Evolutionary conservation across 371 early-diverging fungal species (phyloP).

Genomic region (Encephalitozoon cuniculi): DNA sequence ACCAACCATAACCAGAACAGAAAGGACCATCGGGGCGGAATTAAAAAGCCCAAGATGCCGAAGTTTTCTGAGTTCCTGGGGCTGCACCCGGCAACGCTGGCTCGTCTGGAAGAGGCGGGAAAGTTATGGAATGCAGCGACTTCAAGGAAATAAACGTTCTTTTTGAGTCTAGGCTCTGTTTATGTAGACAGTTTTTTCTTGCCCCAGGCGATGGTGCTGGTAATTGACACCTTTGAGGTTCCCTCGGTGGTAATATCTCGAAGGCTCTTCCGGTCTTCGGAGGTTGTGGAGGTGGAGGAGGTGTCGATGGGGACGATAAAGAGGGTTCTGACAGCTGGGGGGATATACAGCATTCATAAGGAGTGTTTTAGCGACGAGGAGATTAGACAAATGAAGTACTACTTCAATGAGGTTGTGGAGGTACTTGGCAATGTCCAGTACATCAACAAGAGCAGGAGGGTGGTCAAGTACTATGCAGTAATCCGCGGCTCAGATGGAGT

Average conservation of each 20-base stretch:
- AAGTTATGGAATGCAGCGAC: not conserved
- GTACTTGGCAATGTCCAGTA: slow-evolving; percentile 8
- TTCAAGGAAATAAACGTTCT: not conserved
- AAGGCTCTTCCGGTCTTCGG: not conserved
- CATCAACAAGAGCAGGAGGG: slow-evolving; percentile 22
- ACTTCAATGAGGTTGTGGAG: slow-evolving; percentile 34
- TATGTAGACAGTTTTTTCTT: not conserved
- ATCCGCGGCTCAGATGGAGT: not conserved
- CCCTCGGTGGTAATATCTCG: not conserved
- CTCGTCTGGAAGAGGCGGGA: not conserved
- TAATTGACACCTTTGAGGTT: slow-evolving; percentile 22
- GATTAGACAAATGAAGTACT: slow-evolving; percentile 16
- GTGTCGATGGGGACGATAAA: not conserved
- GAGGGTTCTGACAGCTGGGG: not conserved
- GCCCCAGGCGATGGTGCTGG: slow-evolving; percentile 12
- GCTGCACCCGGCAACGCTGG: slow-evolving; percentile 66
- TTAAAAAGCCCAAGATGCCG: slow-evolving; percentile 54
- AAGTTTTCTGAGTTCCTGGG: not conserved
- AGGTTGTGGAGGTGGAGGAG: not conserved
- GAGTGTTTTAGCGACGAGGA: slow-evolving; percentile 66
- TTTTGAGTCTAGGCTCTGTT: not conserved
- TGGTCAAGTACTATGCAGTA: slow-evolving; percentile 20
- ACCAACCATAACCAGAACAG: slow-evolving; percentile 95
- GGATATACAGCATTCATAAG: slow-evolving; percentile 1
- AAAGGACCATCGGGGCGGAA: slow-evolving; percentile 61